These are phyloP conservation scores for Pseudopyrenochaeta lycopersici DNA, from an alignment of 2,329 filamentous ascomycete species.

Conservation along the genomic window DNA sequence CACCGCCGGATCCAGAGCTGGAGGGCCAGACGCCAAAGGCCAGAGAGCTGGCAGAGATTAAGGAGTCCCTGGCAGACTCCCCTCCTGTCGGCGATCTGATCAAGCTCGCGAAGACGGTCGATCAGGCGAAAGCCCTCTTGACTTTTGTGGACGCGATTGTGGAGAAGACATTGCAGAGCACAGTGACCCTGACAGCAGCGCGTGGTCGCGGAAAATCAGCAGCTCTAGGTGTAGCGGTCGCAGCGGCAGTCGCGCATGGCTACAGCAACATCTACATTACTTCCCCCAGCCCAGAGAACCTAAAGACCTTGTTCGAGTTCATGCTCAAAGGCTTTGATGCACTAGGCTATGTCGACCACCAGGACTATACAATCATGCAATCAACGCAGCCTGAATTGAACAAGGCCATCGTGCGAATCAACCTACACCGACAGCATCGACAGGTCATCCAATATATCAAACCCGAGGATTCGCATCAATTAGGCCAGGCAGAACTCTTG, in stretches of 20 bases:
- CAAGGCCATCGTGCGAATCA: conserved; percentile 97
- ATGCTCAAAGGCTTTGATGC: conserved; percentile 98
- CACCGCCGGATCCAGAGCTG: conserved; percentile 77
- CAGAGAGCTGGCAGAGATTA: conserved; percentile 83
- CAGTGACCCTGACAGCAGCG: conserved; percentile 90
- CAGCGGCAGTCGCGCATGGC: conserved; percentile 91
- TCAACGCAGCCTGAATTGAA: conserved; percentile 99
- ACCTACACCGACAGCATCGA: conserved; percentile 91
- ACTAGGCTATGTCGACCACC: conserved; percentile 90
- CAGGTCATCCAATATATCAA: conserved; percentile 99
- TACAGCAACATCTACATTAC: conserved; percentile 99
- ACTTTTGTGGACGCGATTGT: conserved; percentile 96
- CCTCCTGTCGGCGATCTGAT: conserved; percentile 87
- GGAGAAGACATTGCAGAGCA: conserved; percentile 93
- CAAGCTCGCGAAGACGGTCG: conserved; percentile 85
- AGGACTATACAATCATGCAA: conserved; percentile 97
- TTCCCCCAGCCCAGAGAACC: conserved; percentile 94
- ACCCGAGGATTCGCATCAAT: conserved; percentile 91
- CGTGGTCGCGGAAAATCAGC: conserved; percentile 97
- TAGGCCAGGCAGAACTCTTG: conserved; percentile 92
- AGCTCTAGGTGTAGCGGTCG: conserved; percentile 91
- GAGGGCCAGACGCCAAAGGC: conserved; percentile 74
- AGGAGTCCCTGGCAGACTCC: conserved; percentile 84
- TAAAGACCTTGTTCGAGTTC: conserved; percentile 98
- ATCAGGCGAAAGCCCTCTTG: conserved; percentile 95